Conservation (phyloP, 768 basidiomycete genomes). For the Psilocybe tampanensis region DNA sequence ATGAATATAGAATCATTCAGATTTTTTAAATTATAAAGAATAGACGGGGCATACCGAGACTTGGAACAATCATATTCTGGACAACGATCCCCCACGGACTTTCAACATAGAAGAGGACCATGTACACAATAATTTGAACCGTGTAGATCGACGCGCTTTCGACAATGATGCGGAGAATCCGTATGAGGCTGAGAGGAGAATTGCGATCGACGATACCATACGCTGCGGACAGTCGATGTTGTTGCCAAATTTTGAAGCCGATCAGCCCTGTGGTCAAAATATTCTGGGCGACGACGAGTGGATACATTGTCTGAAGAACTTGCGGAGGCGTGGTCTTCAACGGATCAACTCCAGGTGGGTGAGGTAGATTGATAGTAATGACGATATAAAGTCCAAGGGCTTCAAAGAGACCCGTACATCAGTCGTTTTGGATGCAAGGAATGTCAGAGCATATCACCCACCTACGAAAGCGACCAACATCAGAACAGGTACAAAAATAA, state of each 20-base stretch:
- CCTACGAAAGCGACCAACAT: background rate
- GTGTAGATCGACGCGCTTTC: background rate
- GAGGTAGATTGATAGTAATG: background rate
- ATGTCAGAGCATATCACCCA: background rate
- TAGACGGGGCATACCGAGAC: background rate
- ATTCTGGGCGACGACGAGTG: background rate
- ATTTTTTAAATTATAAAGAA: background rate
- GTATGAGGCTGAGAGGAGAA: background rate
- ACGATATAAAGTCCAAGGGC: background rate
- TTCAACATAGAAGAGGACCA: background rate
- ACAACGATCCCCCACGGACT: background rate
- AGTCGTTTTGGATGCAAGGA: background rate
- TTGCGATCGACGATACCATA: background rate
- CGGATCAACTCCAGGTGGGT: background rate
- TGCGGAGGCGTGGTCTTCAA: background rate
- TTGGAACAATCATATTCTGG: background rate
- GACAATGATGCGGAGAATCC: background rate
- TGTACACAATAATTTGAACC: background rate
- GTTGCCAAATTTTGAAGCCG: background rate
- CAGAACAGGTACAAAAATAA: background rate
- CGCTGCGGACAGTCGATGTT: background rate
- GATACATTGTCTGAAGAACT: background rate
- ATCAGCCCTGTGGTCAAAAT: background rate
- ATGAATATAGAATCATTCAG: background rate
- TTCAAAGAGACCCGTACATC: background rate